Conservation (phyloP, 2,329 filamentous ascomycete genomes). For the Thielaviopsis punctulata region DNA sequence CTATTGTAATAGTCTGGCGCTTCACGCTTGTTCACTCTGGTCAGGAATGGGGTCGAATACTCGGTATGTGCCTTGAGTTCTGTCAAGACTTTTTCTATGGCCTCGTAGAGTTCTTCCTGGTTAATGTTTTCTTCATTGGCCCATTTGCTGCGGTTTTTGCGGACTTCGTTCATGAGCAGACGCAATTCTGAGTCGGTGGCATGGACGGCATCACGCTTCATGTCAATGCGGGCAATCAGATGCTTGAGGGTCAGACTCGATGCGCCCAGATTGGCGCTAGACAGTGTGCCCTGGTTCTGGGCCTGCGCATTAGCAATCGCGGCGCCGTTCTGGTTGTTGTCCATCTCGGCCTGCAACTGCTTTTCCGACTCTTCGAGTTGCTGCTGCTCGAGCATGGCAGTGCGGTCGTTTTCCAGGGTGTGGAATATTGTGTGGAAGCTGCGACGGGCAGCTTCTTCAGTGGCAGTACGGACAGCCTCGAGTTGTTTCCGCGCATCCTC, state of each 20-base stretch:
- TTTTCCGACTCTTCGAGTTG: slow-evolving; percentile 92
- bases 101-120: slow-evolving; percentile 95
- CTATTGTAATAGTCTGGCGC: slow-evolving; percentile 88
- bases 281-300: slow-evolving; percentile 50
- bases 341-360: slow-evolving; percentile 90
- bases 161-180: slow-evolving; percentile 87
- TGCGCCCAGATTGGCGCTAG: slow-evolving; percentile 83
- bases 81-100: slow-evolving; percentile 87
- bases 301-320: slow-evolving; percentile 33
- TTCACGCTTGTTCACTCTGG: slow-evolving; percentile 89
- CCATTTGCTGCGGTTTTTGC: slow-evolving; percentile 98
- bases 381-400: slow-evolving; percentile 95
- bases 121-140: slow-evolving; percentile 94
- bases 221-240: slow-evolving; percentile 86
- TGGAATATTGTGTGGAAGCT: slow-evolving; percentile 92
- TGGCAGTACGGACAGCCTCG: slow-evolving; percentile 79
- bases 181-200: slow-evolving; percentile 87
- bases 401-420: slow-evolving; percentile 84
- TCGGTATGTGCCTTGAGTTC: slow-evolving; percentile 95
- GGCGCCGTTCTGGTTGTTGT: slow-evolving; percentile 38
- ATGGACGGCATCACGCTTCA: slow-evolving; percentile 74
- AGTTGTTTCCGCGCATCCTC: slow-evolving; percentile 87
- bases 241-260: slow-evolving; percentile 94
- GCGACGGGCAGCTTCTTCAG: slow-evolving; percentile 73
- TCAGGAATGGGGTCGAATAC: slow-evolving; percentile 89